These are phyloP conservation scores for Microbotryum intermedium DNA, from an alignment of 1,284 basidiomycete species.

Conservation along the genomic window DNA sequence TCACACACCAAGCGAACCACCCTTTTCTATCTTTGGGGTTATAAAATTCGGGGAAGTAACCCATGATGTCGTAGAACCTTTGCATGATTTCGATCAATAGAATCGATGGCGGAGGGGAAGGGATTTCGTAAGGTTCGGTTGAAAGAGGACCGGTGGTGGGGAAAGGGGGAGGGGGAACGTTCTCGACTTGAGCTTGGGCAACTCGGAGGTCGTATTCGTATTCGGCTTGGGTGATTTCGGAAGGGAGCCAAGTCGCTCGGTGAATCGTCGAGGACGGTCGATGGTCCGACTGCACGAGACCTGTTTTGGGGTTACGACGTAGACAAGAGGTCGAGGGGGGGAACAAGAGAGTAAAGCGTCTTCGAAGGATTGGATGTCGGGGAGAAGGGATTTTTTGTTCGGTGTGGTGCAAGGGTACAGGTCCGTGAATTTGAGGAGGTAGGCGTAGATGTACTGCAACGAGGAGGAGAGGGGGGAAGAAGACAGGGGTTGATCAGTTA, in stretches of 20 bases:
- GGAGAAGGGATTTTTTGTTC: not conserved
- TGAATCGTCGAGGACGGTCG: not conserved
- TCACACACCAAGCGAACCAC: constrained; percentile 27
- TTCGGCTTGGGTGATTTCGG: not conserved
- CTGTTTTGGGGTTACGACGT: not conserved
- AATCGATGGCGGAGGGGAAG: not conserved
- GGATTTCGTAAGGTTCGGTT: constrained; percentile 2
- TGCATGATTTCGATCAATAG: constrained; percentile 11
- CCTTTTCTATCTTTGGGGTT: constrained; percentile 22
- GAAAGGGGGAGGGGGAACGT: constrained; percentile 1
- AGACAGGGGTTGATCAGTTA: not conserved
- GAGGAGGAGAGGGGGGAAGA: not conserved
- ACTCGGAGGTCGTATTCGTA: not conserved
- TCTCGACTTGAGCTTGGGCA: not conserved
- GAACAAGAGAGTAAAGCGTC: constrained; percentile 17
- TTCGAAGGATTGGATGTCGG: constrained; percentile 15
- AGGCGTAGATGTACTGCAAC: constrained; percentile 27
- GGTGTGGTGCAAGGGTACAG: constrained; percentile 5
- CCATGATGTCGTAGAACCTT: not conserved
- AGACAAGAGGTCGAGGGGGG: constrained; percentile 1
- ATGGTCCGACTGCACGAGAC: not conserved
- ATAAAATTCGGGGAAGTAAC: constrained; percentile 5
- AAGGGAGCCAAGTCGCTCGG: not conserved
- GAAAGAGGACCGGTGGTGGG: not conserved
- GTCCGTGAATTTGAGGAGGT: constrained; percentile 21